phyloP scores from a whole-genome alignment of 2,329 filamentous ascomycete species.

The Neofusicoccum laricinum region DNA sequence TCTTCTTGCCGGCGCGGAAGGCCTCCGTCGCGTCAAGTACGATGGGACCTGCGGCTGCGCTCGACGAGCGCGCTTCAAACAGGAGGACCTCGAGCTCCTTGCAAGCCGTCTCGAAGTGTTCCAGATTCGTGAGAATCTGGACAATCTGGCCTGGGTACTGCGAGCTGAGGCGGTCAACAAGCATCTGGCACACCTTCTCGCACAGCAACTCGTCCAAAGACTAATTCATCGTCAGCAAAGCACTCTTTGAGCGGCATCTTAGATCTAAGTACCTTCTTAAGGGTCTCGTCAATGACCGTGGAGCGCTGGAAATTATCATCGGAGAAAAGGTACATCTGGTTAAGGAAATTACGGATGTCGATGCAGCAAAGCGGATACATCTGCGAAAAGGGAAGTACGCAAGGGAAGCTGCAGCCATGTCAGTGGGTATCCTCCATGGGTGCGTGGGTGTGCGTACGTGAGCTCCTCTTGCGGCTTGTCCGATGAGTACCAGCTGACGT shows the following conservation, averaged over 20 bases:
- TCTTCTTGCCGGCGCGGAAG: conserved; percentile 89
- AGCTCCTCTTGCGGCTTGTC: conserved; percentile 75
- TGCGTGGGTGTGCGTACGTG: conserved; percentile 51
- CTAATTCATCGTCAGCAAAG: conserved; percentile 27
- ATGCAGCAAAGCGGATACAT: conserved; percentile 99
- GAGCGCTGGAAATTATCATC: conserved; percentile 94
- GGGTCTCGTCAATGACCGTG: conserved; percentile 83
- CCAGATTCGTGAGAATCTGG: conserved; percentile 94
- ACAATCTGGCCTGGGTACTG: conserved; percentile 98
- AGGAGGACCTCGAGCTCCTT: conserved; percentile 83
- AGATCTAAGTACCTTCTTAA: conserved; percentile 62
- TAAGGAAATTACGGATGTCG: conserved; percentile 94
- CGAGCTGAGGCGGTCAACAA: conserved; percentile 83
- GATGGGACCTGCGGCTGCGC: conserved; percentile 75
- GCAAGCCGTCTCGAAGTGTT: conserved; percentile 94
- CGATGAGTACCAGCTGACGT: conserved; percentile 92
- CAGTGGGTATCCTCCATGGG: conserved; percentile 12
- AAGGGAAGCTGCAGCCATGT: conserved; percentile 68
- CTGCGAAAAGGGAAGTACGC: conserved; percentile 94
- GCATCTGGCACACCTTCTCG: conserved; percentile 83
- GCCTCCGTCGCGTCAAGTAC: conserved; percentile 78
- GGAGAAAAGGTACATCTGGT: conserved; percentile 97
- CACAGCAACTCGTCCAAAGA: conserved; percentile 93
- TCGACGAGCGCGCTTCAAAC: conserved; percentile 78
- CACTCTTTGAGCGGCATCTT: background rate